Evolutionary conservation across 106 monocot species (phyloP), one percentile per base, ranked within the genome.

Genomic region (Phalaenopsis aphrodite): DNA sequence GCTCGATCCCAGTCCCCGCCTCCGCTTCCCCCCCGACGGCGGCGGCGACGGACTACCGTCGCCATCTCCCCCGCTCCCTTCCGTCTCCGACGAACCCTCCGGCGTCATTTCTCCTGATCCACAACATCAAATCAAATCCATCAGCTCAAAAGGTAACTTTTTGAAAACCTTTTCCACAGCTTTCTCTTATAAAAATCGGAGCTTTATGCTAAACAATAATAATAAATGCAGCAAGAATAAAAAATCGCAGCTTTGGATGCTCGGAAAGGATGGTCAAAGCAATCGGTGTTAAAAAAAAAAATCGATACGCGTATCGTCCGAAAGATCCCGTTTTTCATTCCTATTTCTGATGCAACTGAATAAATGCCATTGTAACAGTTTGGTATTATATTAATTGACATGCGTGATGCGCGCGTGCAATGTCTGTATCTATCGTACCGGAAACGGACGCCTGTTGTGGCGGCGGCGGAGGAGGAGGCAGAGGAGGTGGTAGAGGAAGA

Each of bases 1-100:
- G 83, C 93, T 87, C 61, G 85, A 83, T 8, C 93, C 91, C 76
- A 89, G 23, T 16, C 82, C 41, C 79, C 72, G 77, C 19, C 65
- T 57, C 77, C 77, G 82, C 79, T 84, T 84, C 52, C 87, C 78
- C 21, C 80, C 85, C 79, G 76, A 41, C 9, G 78, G 82, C 30
- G 84, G 84, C 52, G 85, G 21, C 61, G n/a, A 21, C 21, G 21
- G 21, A 21, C 61, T 84, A n/a, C 71, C 82, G 23, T 10, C 77
- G 19, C 80, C 67, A 73, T 16, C 72, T 57, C 77, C 77, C 78
- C 79, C 83, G 61, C 61, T 82, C 16, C 71, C 82, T 36, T 81
- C 84, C 11, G 76, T 81, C 38, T 78, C 23, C 36, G 52, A 15
- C 21, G 30, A 37, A 73, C 79, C 81, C 41, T 58, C 68, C 48